These are phyloP conservation scores for Raphanus hybrid DNA, from an alignment of 441 rosid genomes.

Conservation along the genomic window DNA sequence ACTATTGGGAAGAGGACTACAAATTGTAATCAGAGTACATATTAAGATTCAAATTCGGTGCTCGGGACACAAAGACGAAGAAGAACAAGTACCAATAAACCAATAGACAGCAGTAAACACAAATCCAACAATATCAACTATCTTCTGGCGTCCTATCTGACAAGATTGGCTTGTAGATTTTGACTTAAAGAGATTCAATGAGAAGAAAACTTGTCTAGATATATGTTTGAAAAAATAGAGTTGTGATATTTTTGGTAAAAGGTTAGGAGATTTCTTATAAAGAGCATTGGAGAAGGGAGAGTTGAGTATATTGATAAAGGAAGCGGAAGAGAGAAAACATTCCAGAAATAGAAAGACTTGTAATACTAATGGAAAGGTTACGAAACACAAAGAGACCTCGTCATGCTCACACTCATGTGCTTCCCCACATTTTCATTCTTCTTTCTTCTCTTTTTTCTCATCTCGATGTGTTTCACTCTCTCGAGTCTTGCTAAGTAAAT, in stretches of 20 bases:
- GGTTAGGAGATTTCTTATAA: neutral
- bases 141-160: conserved; percentile 3
- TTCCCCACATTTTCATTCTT: too few species aligned
- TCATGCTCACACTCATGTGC: neutral
- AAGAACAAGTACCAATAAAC: conserved; percentile 36
- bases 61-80: conserved; percentile 18
- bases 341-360: conserved; percentile 37
- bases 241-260: neutral
- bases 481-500: too few species aligned
- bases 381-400: conserved; percentile 41
- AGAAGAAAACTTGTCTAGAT: conserved; percentile 18
- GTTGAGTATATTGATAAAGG: conserved; percentile 17
- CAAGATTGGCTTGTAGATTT: conserved; percentile 9
- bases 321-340: conserved; percentile 36
- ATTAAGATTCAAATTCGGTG: conserved; percentile 18
- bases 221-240: neutral
- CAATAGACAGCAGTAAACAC: conserved; percentile 29
- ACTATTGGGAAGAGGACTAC: conserved; percentile 10
- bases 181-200: conserved; percentile 28
- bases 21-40: neutral
- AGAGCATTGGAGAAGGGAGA: conserved; percentile 19
- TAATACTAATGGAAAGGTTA: conserved; percentile 27
- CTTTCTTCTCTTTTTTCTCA: too few species aligned
- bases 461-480: too few species aligned
- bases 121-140: conserved; percentile 14